Evolutionary conservation across 768 basidiomycete genomes (phyloP).

Genomic region (Psilocybe sp.): DNA sequence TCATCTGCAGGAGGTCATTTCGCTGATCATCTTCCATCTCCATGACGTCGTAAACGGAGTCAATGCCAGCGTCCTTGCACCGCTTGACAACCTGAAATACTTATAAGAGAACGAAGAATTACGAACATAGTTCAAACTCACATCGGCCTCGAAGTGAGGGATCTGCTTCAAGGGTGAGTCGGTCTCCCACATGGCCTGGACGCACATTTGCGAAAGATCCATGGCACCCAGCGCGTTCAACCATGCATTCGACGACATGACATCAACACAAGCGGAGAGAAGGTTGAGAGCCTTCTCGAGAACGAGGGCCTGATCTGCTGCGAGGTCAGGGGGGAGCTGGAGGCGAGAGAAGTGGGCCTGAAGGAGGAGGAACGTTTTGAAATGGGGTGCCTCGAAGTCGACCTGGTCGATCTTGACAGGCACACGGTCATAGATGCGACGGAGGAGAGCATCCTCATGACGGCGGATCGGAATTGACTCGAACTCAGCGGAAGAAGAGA

Average conservation of each 20-base stretch:
- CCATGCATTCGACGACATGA: slow-evolving; percentile 97
- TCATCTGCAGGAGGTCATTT: slow-evolving; percentile 80
- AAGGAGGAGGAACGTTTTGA: slow-evolving; percentile 96
- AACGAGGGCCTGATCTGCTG: slow-evolving; percentile 85
- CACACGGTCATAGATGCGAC: slow-evolving; percentile 91
- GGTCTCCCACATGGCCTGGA: slow-evolving; percentile 96
- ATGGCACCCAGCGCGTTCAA: slow-evolving; percentile 92
- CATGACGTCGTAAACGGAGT: slow-evolving; percentile 96
- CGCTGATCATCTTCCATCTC: slow-evolving; percentile 95
- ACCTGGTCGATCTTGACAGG: slow-evolving; percentile 85
- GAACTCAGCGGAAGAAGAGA: slow-evolving; percentile 96
- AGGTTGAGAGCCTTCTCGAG: slow-evolving; percentile 89
- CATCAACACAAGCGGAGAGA: slow-evolving; percentile 93
- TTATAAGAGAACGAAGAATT: background rate
- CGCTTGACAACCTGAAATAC: slow-evolving; percentile 68
- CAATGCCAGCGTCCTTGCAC: slow-evolving; percentile 78
- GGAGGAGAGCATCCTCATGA: slow-evolving; percentile 82
- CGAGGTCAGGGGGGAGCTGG: slow-evolving; percentile 89
- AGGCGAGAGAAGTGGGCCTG: slow-evolving; percentile 97
- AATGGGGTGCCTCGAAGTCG: slow-evolving; percentile 93
- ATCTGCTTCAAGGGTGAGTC: slow-evolving; percentile 96
- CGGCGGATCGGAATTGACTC: slow-evolving; percentile 93
- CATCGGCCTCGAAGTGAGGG: slow-evolving; percentile 92
- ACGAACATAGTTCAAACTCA: slow-evolving; percentile 28
- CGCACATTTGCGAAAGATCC: slow-evolving; percentile 98